Conservation (phyloP, 1,284 basidiomycete species). For the Cryptococcus sp. region DNA sequence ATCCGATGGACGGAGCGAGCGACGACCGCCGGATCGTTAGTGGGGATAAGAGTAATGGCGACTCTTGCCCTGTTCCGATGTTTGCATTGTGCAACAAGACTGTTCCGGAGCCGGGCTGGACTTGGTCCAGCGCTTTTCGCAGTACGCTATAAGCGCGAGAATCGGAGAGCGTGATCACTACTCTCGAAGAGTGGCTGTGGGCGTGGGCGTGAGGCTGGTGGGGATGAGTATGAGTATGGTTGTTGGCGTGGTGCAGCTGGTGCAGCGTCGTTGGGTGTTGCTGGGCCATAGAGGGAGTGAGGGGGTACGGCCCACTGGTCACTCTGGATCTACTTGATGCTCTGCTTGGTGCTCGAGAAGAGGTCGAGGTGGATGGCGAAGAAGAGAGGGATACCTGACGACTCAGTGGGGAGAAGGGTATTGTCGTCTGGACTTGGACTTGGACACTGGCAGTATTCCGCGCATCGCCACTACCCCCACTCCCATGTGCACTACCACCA, state of each 20-base stretch:
- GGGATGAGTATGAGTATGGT: not conserved
- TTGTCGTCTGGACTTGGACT: not conserved
- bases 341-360: conserved; percentile 14
- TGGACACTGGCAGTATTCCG: too few species aligned
- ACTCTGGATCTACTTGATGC: conserved; percentile 18
- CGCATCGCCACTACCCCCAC: too few species aligned
- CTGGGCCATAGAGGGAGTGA: not conserved
- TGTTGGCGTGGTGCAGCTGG: not conserved
- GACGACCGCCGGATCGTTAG: too few species aligned
- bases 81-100: too few species aligned
- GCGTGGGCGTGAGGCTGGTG: conserved; percentile 3
- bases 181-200: not conserved
- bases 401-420: conserved; percentile 19
- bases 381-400: conserved; percentile 18
- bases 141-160: conserved; percentile 29
- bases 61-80: too few species aligned
- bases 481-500: too few species aligned
- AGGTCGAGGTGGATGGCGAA: conserved; percentile 7
- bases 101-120: too few species aligned
- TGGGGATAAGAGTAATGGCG: too few species aligned
- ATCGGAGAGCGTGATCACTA: conserved; percentile 29
- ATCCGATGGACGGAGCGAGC: too few species aligned
- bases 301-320: not conserved
- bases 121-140: conserved; percentile 23
- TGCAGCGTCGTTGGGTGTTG: not conserved